Percentiles rank a stretch among this genome's conserved stretches.
Evolutionary conservation across 1,284 basidiomycete species (phyloP).

Genomic region (Earliella scabrosa): DNA sequence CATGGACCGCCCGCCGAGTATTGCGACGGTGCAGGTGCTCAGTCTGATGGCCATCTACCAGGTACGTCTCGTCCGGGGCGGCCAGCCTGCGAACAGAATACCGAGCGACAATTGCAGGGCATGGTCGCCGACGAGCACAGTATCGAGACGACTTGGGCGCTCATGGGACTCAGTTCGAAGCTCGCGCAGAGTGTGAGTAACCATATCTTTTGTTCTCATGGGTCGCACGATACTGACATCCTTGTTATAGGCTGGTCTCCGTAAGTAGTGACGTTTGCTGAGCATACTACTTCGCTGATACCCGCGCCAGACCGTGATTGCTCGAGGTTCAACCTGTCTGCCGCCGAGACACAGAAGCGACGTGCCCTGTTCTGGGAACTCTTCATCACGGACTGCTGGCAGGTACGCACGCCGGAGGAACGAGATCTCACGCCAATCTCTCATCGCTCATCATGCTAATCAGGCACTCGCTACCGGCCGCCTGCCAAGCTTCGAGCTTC

Average conservation of each 20-base stretch:
- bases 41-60: conserved; percentile 72
- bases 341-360: conserved; percentile 46
- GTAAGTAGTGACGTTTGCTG: conserved; percentile 33
- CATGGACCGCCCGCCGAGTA: conserved; percentile 65
- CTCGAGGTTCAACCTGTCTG: conserved; percentile 43
- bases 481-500: conserved; percentile 33
- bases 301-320: conserved; percentile 43
- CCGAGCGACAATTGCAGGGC: conserved; percentile 38
- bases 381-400: conserved; percentile 40
- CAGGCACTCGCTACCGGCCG: conserved; percentile 36
- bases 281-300: background rate
- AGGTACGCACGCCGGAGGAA: conserved; percentile 38
- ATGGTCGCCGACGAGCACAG: conserved; percentile 41
- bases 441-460: background rate
- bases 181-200: conserved; percentile 40
- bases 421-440: background rate
- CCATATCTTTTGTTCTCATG: no score
- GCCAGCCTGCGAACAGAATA: no score
- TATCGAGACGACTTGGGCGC: conserved; percentile 40
- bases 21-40: conserved; percentile 69
- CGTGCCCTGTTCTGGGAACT: conserved; percentile 53
- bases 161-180: conserved; percentile 39
- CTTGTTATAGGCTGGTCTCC: conserved; percentile 32
- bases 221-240: background rate
- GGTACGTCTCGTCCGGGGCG: conserved; percentile 33